Conservation (phyloP, 2,329 filamentous ascomycete species). For the Hymenoscyphus infarciens region DNA sequence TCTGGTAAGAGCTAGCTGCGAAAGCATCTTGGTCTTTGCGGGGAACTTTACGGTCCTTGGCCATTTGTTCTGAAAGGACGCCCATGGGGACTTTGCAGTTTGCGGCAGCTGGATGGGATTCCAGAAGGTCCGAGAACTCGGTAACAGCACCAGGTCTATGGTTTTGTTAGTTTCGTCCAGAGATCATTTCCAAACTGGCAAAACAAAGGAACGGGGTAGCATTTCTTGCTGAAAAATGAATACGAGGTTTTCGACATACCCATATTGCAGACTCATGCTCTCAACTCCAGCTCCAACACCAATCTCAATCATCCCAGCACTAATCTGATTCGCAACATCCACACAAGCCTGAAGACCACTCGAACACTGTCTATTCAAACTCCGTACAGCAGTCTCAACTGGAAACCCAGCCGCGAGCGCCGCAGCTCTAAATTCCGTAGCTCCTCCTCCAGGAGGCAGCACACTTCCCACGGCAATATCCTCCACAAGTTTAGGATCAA, state of each 20-base stretch:
- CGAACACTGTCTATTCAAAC: conserved; percentile 91
- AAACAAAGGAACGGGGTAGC: background rate
- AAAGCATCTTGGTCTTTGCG: conserved; percentile 84
- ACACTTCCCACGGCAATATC: conserved; percentile 92
- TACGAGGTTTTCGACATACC: conserved; percentile 47
- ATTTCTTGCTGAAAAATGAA: too few species aligned
- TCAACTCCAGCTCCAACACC: conserved; percentile 94
- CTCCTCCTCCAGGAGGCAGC: conserved; percentile 86
- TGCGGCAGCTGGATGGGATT: conserved; percentile 73
- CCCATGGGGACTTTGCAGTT: conserved; percentile 99
- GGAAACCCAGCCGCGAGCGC: conserved; percentile 89
- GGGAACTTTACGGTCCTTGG: conserved; percentile 71
- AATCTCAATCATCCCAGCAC: conserved; percentile 87
- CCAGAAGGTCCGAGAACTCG: conserved; percentile 88
- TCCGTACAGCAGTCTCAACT: conserved; percentile 76
- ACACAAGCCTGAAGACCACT: conserved; percentile 89
- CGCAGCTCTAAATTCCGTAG: conserved; percentile 94
- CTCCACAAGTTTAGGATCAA: conserved; percentile 84
- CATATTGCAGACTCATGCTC: conserved; percentile 93
- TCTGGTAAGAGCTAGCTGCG: conserved; percentile 88
- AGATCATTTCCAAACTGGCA: background rate
- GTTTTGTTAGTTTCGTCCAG: conserved; percentile 8
- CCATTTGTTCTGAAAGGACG: conserved; percentile 90
- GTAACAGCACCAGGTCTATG: conserved; percentile 73
- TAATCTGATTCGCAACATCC: conserved; percentile 92